A percentile compares a stretch with the other conserved stretches of the same genome.
These are phyloP conservation scores for Sungouiella blattae DNA, from an alignment of 805 yeast species.

Conservation along the genomic window DNA sequence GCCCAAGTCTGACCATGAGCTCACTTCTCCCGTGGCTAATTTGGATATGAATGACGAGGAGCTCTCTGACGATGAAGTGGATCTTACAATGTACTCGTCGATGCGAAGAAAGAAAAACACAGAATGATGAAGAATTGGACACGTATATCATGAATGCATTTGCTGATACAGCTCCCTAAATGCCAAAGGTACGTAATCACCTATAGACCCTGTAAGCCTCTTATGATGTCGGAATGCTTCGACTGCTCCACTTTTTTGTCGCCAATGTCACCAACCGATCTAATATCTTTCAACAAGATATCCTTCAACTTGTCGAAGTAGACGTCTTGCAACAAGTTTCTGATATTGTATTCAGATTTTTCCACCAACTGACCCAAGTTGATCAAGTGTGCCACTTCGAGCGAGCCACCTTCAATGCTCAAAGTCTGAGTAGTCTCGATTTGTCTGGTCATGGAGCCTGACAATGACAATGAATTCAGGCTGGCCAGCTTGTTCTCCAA, in stretches of 20 bases:
- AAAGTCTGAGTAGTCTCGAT: slow-evolving; percentile 51
- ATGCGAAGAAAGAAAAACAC: slow-evolving; percentile 3
- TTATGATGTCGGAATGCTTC: slow-evolving; percentile 35
- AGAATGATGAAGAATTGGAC: too few relatives aligned
- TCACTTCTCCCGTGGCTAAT: too few relatives aligned
- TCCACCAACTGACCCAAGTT: slow-evolving; percentile 85
- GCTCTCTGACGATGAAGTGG: slow-evolving; percentile 22
- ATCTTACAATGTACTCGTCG: slow-evolving; percentile 25
- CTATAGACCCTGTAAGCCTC: slow-evolving; percentile 36
- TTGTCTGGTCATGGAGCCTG: slow-evolving; percentile 88
- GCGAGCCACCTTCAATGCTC: slow-evolving; percentile 31
- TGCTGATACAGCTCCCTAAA: too few relatives aligned
- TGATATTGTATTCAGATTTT: slow-evolving; percentile 80
- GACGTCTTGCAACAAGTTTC: slow-evolving; percentile 87
- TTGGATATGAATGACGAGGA: slow-evolving; percentile 4
- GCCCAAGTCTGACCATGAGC: too few relatives aligned
- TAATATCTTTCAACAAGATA: slow-evolving; percentile 52
- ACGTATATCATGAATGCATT: too few relatives aligned
- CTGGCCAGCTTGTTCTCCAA: slow-evolving; percentile 30
- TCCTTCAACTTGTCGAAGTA: slow-evolving; percentile 94
- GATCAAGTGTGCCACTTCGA: slow-evolving; percentile 69
- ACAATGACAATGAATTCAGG: slow-evolving; percentile 39
- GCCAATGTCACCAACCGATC: slow-evolving; percentile 34
- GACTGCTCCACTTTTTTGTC: slow-evolving; percentile 27
- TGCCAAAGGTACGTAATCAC: too few relatives aligned